Conservation (phyloP, 768 basidiomycete genomes). For the Boletus reticuloceps region DNA sequence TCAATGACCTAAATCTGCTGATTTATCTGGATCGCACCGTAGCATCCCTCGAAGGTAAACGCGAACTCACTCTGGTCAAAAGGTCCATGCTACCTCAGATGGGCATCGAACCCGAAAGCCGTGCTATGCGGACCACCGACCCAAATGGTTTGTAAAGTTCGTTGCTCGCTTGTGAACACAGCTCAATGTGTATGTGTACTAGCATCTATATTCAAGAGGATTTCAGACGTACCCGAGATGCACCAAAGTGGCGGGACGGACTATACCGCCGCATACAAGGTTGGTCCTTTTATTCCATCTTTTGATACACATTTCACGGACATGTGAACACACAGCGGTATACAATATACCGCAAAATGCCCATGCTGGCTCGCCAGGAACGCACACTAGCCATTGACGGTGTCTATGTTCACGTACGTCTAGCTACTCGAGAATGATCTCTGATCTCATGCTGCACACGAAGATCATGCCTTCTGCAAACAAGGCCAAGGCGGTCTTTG, state of each 20-base stretch:
- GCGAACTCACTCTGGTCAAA: slow-evolving; percentile 79
- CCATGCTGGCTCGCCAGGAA: slow-evolving; percentile 91
- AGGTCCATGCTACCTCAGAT: slow-evolving; percentile 71
- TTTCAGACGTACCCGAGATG: slow-evolving; percentile 62
- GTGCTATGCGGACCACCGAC: slow-evolving; percentile 74
- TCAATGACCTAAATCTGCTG: slow-evolving; percentile 60
- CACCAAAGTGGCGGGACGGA: slow-evolving; percentile 66
- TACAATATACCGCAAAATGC: slow-evolving; percentile 89
- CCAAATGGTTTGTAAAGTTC: slow-evolving; percentile 70
- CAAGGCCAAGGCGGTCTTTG: slow-evolving; percentile 78
- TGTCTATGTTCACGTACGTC: slow-evolving; percentile 81
- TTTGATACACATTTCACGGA: not conserved
- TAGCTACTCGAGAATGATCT: not conserved
- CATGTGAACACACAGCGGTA: slow-evolving; percentile 60
- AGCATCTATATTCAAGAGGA: slow-evolving; percentile 94
- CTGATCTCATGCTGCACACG: slow-evolving; percentile 9
- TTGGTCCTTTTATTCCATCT: slow-evolving; percentile 22
- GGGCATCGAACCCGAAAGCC: slow-evolving; percentile 65
- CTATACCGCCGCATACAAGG: slow-evolving; percentile 85
- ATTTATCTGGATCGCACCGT: slow-evolving; percentile 94
- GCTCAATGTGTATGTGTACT: not conserved
- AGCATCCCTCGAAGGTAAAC: slow-evolving; percentile 87
- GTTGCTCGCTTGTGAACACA: not conserved
- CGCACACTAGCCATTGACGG: slow-evolving; percentile 93
- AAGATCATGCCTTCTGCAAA: slow-evolving; percentile 89